Evolutionary conservation across 2,329 filamentous ascomycete genomes (phyloP), one percentile per base, ranked within the genome.

Genomic region (Blastomyces emzantsi): DNA sequence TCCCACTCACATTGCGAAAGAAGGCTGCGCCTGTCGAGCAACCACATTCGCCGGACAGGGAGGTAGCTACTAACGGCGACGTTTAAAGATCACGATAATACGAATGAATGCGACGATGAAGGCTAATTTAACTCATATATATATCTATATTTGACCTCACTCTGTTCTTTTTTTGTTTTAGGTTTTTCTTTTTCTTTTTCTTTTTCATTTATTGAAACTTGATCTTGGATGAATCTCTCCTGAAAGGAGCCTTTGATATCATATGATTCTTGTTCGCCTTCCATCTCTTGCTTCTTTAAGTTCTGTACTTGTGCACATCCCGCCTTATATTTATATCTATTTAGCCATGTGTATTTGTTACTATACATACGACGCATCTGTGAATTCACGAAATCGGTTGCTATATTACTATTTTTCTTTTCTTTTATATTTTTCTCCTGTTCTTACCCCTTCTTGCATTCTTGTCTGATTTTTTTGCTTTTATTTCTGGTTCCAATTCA

Each of bases 1-100:
- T 88, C 78, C 87, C 87, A 49, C 81, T 90, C 60, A 89, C 87
- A 3, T 80, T 90, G 49, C 77, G 82, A 66, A 83, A 81, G 71
- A 78, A 77, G 66, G 51, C 49, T 55, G 9, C 15, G 1, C 33
- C 70, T 25, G 68, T 69, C 7, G 76, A 76, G 52, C 72, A 73
- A 22, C 69, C 74, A 3, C 71, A 72, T 36, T 77, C 76, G 9
- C 75, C 74, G 7, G 62, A 65, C 25, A 45, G 63, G 59, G 62
- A 63, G 28, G 45, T 28, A n/a, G 36, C 41, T 3, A 19, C 51
- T 9, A 66, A 65, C n/a, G 58, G 60, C 19, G 36, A 17, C 36
- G 22, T 28, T 36, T 58, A 7, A 28, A 43, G 25, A 45, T 45
- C n/a, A 28, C 5, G 33, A 36, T 36, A 22, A 39, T 30, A 56